phyloP scores from a whole-genome alignment of 805 yeast species.

The Candida tammaniensis region DNA sequence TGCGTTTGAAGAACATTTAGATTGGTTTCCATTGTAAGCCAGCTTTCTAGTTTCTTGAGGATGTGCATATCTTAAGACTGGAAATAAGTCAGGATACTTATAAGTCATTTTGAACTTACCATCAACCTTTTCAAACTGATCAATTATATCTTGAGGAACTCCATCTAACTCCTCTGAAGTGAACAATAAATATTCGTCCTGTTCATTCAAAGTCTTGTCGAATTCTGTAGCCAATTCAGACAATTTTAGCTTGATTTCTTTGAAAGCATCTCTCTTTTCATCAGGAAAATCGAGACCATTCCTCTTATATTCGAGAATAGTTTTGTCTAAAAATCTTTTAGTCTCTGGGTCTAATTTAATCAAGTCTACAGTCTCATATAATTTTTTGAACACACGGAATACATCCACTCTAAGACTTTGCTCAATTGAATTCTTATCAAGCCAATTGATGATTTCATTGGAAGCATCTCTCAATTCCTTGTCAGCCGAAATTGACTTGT shows the following conservation, averaged over 20 bases:
- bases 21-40: slow-evolving; percentile 67
- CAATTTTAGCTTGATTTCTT: slow-evolving; percentile 56
- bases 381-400: slow-evolving; percentile 53
- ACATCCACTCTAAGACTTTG: slow-evolving; percentile 54
- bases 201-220: slow-evolving; percentile 68
- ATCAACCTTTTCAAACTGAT: slow-evolving; percentile 51
- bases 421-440: slow-evolving; percentile 61
- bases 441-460: slow-evolving; percentile 54
- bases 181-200: slow-evolving; percentile 58
- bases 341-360: slow-evolving; percentile 49
- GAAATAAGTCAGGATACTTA: slow-evolving; percentile 78
- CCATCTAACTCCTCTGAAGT: slow-evolving; percentile 68
- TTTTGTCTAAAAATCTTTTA: slow-evolving; percentile 54
- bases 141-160: slow-evolving; percentile 62
- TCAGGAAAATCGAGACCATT: slow-evolving; percentile 65
- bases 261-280: slow-evolving; percentile 54
- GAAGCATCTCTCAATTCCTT: slow-evolving; percentile 73
- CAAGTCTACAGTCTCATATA: slow-evolving; percentile 37
- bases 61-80: slow-evolving; percentile 72
- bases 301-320: slow-evolving; percentile 55
- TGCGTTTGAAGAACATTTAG: slow-evolving; percentile 64
- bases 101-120: slow-evolving; percentile 60
- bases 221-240: slow-evolving; percentile 57
- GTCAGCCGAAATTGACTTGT: slow-evolving; percentile 66
- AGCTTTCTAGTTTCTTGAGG: slow-evolving; percentile 60